Percentiles rank a stretch among this genome's conserved stretches.
Conservation (phyloP, 495 filamentous ascomycete species). For the Immersiella caudata region DNA sequence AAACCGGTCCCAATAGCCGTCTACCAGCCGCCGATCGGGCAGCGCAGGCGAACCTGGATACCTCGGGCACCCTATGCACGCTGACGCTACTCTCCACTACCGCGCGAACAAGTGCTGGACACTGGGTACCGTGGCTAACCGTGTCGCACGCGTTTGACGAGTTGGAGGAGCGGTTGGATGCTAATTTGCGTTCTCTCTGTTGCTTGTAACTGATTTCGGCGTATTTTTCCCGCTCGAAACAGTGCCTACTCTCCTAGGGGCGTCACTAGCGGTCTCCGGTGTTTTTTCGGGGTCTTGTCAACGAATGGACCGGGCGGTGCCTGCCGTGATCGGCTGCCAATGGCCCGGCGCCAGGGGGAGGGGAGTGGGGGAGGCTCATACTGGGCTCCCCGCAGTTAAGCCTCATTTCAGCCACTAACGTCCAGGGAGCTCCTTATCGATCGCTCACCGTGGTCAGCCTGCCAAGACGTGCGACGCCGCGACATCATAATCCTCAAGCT, state of each 20-base stretch:
- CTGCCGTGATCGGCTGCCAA: slow-evolving; percentile 19
- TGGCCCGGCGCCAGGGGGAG: not conserved
- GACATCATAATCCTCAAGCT: not conserved
- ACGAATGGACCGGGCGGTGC: slow-evolving; percentile 13
- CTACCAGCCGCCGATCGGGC: slow-evolving; percentile 31
- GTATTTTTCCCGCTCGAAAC: not conserved
- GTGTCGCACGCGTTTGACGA: slow-evolving; percentile 2
- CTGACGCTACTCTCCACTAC: slow-evolving; percentile 23
- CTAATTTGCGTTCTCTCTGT: not conserved
- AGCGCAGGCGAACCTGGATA: slow-evolving; percentile 42
- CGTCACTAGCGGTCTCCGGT: slow-evolving; percentile 16
- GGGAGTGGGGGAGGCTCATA: slow-evolving; percentile 11
- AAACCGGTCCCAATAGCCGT: slow-evolving; percentile 37
- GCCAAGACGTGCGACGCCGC: slow-evolving; percentile 15
- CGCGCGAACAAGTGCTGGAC: not conserved
- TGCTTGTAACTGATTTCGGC: slow-evolving; percentile 1
- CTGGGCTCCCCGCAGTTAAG: slow-evolving; percentile 19
- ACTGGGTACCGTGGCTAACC: not conserved
- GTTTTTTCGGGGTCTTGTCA: slow-evolving; percentile 22
- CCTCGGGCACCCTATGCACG: slow-evolving; percentile 33
- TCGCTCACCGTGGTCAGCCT: slow-evolving; percentile 18
- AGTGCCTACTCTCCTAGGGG: not conserved
- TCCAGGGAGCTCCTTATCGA: not conserved
- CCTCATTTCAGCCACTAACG: slow-evolving; percentile 10
- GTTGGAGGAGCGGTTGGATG: not conserved